These are phyloP conservation scores for Beta vulgaris DNA, from an alignment of 148 eudicot species.

Conservation along the genomic window DNA sequence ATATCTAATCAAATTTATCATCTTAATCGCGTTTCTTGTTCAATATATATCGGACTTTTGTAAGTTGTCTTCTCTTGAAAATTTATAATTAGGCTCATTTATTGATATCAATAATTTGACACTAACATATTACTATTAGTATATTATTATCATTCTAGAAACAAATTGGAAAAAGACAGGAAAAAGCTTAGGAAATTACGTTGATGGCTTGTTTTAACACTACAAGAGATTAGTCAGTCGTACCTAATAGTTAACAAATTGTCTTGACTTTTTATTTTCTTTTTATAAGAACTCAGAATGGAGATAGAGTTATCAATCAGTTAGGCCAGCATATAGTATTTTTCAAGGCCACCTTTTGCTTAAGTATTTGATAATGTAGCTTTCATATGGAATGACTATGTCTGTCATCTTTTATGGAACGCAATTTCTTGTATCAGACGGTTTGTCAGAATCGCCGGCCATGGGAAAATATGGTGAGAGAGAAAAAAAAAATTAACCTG, in stretches of 20 bases:
- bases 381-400: not conserved
- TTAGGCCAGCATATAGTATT: constrained; percentile 2
- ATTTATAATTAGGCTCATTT: too few species aligned
- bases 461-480: too few species aligned
- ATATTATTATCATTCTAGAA: constrained; percentile 5
- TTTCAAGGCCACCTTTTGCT: not conserved
- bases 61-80: too few species aligned
- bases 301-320: constrained; percentile 15
- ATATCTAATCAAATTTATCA: not conserved
- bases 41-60: constrained; percentile 13
- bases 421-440: too few species aligned
- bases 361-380: constrained; percentile 7
- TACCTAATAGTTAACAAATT: constrained; percentile 33
- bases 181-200: not conserved
- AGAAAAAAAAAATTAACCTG: too few species aligned
- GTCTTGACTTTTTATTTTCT: constrained; percentile 19
- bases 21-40: constrained; percentile 13
- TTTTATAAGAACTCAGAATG: not conserved
- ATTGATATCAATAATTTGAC: not conserved
- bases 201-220: constrained; percentile 10
- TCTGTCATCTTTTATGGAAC: too few species aligned
- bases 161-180: not conserved
- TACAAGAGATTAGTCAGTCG: constrained; percentile 24
- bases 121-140: not conserved
- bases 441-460: too few species aligned